Base-by-base conservation (phyloP, 1,284 basidiomycete species). In the Albatrellus sp. region DNA sequence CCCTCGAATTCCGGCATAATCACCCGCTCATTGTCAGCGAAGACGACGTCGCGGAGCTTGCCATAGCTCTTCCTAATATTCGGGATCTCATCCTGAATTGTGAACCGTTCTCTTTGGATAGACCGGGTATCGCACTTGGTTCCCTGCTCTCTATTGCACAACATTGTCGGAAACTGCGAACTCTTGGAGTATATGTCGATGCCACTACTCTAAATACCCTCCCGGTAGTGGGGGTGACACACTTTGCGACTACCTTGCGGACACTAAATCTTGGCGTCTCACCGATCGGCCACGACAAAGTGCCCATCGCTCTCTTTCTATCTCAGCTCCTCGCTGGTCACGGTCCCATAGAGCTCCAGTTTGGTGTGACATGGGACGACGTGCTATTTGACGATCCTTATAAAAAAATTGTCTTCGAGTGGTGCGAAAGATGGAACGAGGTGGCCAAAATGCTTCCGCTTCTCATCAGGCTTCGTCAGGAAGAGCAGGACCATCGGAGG, bases 1-100 rank as follows among this genome's bases (percentile, higher is more conserved):
- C 57, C 9, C 69, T 82, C 48, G 70, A 75, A 47, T 38, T 81
- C 12, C 59, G 64, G 2, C 76, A 80, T 59, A 67, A 71, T 40
- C 61, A 63, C 31, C 73, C 77, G 0, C 57, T 81, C 16, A 51
- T 58, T 6, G 54, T 81, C 42, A 60, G 63, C 5, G 65, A 67
- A 3, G 60, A 57, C 7, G 69, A 78, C 38, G 50, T 81, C 20
- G 68, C 70, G 35, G 62, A 67, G 35, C 54, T 81, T 14, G 73
- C 75, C 2, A 52, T 54, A 11, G 62, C 63, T n/a, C 73, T 72
- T 66, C 71, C 73, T 0, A 54, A 61, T 1, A 52, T 78, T 6
- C 66, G 75, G 50, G 58, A 48, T 14, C 62, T 80, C 28, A 44
- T 64, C 32, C 60, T 81, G 32, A 74, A 75, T 48, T 61, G 60